Percentiles rank a stretch among this genome's conserved stretches.
Evolutionary conservation across 257 asterid species (phyloP).

Genomic region (Solanum chmielewskii): DNA sequence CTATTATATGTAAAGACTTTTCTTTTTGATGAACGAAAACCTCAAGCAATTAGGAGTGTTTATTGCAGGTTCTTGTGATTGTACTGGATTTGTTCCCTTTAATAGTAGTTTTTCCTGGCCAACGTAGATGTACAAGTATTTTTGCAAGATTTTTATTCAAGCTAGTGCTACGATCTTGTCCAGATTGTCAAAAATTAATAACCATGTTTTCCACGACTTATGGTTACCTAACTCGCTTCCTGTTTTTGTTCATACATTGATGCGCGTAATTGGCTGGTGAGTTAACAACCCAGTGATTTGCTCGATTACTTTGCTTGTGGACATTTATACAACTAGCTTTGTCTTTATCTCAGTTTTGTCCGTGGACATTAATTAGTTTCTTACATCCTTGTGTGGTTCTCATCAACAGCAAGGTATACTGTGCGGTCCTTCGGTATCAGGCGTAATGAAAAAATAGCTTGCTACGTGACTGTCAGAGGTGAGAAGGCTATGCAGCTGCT

Average conservation of each 20-base stretch:
- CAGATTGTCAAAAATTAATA: not conserved
- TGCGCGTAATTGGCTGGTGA: not conserved
- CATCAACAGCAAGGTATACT: constrained; percentile 56
- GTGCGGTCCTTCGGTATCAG: constrained; percentile 69
- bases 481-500: constrained; percentile 64
- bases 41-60: not conserved
- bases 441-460: constrained; percentile 71
- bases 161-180: not conserved
- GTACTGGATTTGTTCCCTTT: not conserved
- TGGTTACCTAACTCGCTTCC: not conserved
- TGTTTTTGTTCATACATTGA: not conserved
- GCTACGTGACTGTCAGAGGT: constrained; percentile 59
- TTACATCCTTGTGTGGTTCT: not conserved
- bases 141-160: not conserved
- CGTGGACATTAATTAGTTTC: not conserved
- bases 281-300: not conserved
- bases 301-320: not conserved
- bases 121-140: not conserved
- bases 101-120: not conserved
- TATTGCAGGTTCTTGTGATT: not conserved
- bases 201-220: not conserved
- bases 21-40: not conserved
- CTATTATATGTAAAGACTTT: not conserved
- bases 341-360: not conserved
- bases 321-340: not conserved